A percentile compares a stretch with the other conserved stretches of the same genome.
phyloP scores from a whole-genome alignment of 2,329 filamentous ascomycete species.

The Byssochlamys sp. region DNA sequence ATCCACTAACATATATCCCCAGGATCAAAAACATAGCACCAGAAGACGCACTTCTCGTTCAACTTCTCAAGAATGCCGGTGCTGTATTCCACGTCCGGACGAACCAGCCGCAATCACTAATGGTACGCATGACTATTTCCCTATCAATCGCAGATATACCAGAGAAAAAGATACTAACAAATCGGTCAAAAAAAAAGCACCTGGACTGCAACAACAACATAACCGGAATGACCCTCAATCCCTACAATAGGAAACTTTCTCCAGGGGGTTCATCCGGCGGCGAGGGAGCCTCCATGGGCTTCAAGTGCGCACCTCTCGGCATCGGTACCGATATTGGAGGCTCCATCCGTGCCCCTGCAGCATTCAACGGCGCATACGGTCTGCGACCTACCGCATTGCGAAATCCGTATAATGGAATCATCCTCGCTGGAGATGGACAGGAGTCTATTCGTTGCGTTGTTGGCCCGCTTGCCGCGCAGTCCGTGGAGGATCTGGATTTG shows the following conservation, averaged over 20 bases:
- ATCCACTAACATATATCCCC: not conserved
- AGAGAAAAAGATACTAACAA: conserved; percentile 3
- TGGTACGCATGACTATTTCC: conserved; percentile 16
- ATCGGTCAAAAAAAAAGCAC: conserved; percentile 14
- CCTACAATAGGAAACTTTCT: conserved; percentile 30
- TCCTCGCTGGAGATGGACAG: conserved; percentile 22
- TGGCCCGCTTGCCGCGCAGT: conserved; percentile 19
- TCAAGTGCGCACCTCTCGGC: conserved; percentile 34
- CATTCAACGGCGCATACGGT: conserved; percentile 37
- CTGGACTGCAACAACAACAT: conserved; percentile 33
- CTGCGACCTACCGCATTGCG: conserved; percentile 32
- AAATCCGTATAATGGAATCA: conserved; percentile 22
- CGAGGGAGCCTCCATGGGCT: conserved; percentile 34
- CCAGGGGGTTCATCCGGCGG: conserved; percentile 38
- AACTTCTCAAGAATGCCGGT: conserved; percentile 27
- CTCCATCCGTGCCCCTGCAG: conserved; percentile 37
- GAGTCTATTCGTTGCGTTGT: conserved; percentile 30
- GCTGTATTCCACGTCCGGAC: conserved; percentile 37
- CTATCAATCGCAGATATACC: not conserved
- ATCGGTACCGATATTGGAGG: conserved; percentile 42
- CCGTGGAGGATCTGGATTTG: conserved; percentile 24
- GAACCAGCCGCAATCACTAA: conserved; percentile 33
- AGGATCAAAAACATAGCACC: conserved; percentile 27
- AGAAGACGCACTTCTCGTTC: conserved; percentile 26
- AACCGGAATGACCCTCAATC: conserved; percentile 32